Conservation (phyloP, 441 rosid genomes). For the Macaranga tanarius region DNA sequence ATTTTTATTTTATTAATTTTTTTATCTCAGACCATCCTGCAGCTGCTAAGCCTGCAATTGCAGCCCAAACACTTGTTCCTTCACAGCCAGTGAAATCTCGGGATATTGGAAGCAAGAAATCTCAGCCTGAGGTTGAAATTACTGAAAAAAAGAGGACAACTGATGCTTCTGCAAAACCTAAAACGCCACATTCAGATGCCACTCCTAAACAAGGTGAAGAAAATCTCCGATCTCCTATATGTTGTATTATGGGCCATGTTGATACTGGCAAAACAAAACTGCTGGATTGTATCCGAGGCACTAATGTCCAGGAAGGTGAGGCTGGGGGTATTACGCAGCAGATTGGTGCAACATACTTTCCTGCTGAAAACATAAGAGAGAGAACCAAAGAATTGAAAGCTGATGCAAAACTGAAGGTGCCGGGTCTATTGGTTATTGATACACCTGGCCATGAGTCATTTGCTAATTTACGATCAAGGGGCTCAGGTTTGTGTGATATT, state of each 20-base stretch:
- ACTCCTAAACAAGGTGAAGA: conserved; percentile 44
- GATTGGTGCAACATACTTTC: conserved; percentile 98
- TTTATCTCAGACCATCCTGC: conserved; percentile 23
- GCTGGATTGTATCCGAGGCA: conserved; percentile 92
- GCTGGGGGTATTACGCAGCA: conserved; percentile 99
- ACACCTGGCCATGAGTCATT: conserved; percentile 98
- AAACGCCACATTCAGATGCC: conserved; percentile 34
- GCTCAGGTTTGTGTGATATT: conserved; percentile 96
- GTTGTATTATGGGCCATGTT: conserved; percentile 99
- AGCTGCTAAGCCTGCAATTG: conserved; percentile 36
- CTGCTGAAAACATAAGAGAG: conserved; percentile 89
- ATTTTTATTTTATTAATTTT: not conserved
- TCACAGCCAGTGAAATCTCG: conserved; percentile 34
- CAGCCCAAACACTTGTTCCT: conserved; percentile 31
- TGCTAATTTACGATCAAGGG: conserved; percentile 86
- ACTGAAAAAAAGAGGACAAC: conserved; percentile 37
- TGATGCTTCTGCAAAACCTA: conserved; percentile 38
- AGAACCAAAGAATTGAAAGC: conserved; percentile 96
- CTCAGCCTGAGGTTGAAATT: conserved; percentile 38
- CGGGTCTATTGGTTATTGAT: conserved; percentile 95
- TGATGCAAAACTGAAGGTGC: conserved; percentile 88
- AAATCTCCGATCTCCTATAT: conserved; percentile 88
- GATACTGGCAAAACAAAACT: conserved; percentile 98
- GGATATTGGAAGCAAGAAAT: conserved; percentile 31
- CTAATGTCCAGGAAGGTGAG: conserved; percentile 99